phyloP scores from a whole-genome alignment of 2,329 filamentous ascomycete genomes.

The Rhynchosporium agropyri region DNA sequence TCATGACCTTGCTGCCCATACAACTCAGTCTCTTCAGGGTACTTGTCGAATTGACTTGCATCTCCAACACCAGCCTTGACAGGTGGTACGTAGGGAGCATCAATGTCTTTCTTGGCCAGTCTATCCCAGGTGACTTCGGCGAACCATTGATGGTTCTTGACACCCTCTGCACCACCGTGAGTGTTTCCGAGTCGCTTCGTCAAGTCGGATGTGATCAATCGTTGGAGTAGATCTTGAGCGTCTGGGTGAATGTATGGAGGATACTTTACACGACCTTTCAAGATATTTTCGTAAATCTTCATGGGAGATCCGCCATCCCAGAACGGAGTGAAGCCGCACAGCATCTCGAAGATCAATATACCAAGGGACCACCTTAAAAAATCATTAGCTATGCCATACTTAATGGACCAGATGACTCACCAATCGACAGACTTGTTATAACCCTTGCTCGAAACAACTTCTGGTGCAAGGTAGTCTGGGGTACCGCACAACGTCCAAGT shows the following conservation, averaged over 20 bases:
- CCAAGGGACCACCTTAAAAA: constrained; percentile 88
- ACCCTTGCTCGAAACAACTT: constrained; percentile 98
- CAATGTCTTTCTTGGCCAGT: constrained; percentile 92
- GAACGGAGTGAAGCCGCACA: constrained; percentile 98
- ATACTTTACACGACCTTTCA: constrained; percentile 94
- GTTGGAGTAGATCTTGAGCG: constrained; percentile 88
- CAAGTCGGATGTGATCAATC: constrained; percentile 90
- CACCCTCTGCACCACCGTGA: constrained; percentile 85
- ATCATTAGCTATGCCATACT: constrained; percentile 25
- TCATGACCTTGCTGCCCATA: constrained; percentile 82
- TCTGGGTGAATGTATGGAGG: constrained; percentile 94
- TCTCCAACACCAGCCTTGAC: constrained; percentile 93
- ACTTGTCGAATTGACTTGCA: constrained; percentile 96
- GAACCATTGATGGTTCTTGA: constrained; percentile 97
- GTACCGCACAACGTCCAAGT: constrained; percentile 99
- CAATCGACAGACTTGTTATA: constrained; percentile 99
- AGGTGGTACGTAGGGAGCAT: constrained; percentile 95
- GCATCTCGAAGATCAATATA: constrained; percentile 99
- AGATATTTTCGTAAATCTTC: constrained; percentile 99
- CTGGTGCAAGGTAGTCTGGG: constrained; percentile 94
- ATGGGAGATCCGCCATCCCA: constrained; percentile 98
- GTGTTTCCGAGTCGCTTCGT: constrained; percentile 95
- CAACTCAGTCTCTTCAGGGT: constrained; percentile 93
- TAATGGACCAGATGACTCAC: constrained; percentile 56
- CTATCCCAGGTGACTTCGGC: constrained; percentile 97